A percentile compares a stretch with the other conserved stretches of the same genome.
Conservation (phyloP, 768 basidiomycete genomes). For the Collybiopsis luxurians region DNA sequence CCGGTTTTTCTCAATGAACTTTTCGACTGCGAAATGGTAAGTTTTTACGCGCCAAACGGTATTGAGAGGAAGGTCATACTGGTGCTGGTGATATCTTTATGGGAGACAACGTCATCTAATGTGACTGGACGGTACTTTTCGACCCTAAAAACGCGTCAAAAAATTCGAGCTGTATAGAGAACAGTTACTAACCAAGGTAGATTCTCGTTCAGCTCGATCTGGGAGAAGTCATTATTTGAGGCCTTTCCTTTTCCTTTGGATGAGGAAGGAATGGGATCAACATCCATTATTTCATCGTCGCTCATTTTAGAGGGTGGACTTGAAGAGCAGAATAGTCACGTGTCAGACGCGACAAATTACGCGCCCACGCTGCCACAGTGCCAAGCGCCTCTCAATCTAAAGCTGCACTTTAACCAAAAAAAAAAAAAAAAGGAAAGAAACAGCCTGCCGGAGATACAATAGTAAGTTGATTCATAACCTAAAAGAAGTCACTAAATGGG, state of each 20-base stretch:
- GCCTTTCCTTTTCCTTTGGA: conserved; percentile 76
- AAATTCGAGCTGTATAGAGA: neutral
- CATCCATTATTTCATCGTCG: conserved; percentile 51
- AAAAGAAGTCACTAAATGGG: no score
- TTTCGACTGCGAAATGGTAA: conserved; percentile 66
- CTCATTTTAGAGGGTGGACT: conserved; percentile 1
- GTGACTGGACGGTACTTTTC: conserved; percentile 96
- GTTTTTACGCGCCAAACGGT: conserved; percentile 11
- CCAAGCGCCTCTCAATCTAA: neutral
- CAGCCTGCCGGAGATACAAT: no score
- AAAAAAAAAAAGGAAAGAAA: no score
- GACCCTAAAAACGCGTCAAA: conserved; percentile 58
- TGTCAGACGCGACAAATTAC: neutral
- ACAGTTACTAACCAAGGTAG: conserved; percentile 88
- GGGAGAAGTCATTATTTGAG: conserved; percentile 28
- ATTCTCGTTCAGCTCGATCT: conserved; percentile 53
- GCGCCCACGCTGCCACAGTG: neutral
- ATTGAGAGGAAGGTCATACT: conserved; percentile 50
- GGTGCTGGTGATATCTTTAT: conserved; percentile 91
- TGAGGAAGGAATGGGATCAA: conserved; percentile 31
- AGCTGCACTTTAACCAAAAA: neutral
- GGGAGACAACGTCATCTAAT: conserved; percentile 93
- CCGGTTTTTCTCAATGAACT: conserved; percentile 93
- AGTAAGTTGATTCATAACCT: no score
- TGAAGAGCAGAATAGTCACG: neutral